These are phyloP conservation scores for Allium cepa DNA, from an alignment of 106 monocot species.

Conservation along the genomic window DNA sequence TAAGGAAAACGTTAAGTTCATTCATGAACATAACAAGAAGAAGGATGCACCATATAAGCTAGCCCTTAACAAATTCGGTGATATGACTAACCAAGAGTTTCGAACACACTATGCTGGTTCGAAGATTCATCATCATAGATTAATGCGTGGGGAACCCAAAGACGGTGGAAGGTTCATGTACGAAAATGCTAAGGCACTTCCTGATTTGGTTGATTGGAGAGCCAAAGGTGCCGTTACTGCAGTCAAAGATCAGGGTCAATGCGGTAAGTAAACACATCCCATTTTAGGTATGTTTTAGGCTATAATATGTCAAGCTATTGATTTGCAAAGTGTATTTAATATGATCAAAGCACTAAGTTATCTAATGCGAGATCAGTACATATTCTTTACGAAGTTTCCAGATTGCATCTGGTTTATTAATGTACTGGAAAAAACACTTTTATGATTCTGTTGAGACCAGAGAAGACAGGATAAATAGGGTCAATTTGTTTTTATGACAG, in stretches of 20 bases:
- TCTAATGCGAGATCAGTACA: too few relatives aligned
- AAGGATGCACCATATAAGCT: constrained; percentile 24
- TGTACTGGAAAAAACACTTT: too few relatives aligned
- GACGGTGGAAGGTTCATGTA: background rate
- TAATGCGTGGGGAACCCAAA: background rate
- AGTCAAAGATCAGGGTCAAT: constrained; percentile 53
- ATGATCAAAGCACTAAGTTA: too few relatives aligned
- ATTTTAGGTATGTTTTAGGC: too few relatives aligned
- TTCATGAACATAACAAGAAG: constrained; percentile 34
- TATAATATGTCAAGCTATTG: too few relatives aligned
- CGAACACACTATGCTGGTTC: constrained; percentile 5
- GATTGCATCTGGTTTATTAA: too few relatives aligned
- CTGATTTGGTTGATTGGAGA: constrained; percentile 21
- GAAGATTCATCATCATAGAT: constrained; percentile 7
- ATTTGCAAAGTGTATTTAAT: too few relatives aligned
- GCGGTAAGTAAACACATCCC: constrained; percentile 20
- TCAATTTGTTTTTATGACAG: background rate
- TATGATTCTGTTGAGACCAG: background rate
- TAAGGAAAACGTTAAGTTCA: constrained; percentile 43
- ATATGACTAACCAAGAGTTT: constrained; percentile 32
- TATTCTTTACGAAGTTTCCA: too few relatives aligned
- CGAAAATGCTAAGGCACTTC: constrained; percentile 2
- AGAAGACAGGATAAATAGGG: too few relatives aligned
- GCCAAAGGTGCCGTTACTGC: constrained; percentile 29
- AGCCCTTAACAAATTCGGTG: constrained; percentile 24